Percentiles rank a stretch among this genome's conserved stretches.
These are phyloP conservation scores for Pachysandra terminalis DNA, from an alignment of 164 flowering plant genomes.

Conservation along the genomic window DNA sequence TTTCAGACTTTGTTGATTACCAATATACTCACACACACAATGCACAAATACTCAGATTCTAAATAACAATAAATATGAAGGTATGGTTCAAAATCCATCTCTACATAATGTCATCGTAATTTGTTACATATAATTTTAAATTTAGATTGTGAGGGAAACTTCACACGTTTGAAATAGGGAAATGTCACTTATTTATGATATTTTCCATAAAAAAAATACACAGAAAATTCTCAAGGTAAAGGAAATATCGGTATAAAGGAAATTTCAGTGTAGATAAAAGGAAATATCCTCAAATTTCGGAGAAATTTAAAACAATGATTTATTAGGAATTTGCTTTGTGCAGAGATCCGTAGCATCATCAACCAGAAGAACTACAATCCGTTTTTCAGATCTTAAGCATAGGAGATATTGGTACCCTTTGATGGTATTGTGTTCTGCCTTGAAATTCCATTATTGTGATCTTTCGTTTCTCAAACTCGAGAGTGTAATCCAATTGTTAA, in stretches of 20 bases:
- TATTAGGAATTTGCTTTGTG: slow-evolving; percentile 13
- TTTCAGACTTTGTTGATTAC: no score
- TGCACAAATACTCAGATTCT: background rate
- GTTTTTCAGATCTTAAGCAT: slow-evolving; percentile 67
- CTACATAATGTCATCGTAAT: background rate
- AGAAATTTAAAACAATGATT: no score
- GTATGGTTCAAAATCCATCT: background rate
- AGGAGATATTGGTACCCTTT: slow-evolving; percentile 86
- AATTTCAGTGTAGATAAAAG: no score
- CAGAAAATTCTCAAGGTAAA: no score
- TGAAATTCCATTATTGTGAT: background rate
- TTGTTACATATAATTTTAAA: background rate
- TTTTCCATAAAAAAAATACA: no score
- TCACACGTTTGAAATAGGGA: no score
- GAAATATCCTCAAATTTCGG: no score
- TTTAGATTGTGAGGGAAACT: no score
- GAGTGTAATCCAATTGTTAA: background rate
- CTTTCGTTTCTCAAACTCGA: slow-evolving; percentile 2
- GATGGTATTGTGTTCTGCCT: slow-evolving; percentile 43
- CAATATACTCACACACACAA: no score
- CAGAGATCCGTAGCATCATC: slow-evolving; percentile 76
- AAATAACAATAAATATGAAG: no score
- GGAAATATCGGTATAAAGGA: no score
- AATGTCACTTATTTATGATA: no score
- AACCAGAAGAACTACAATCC: slow-evolving; percentile 48